phyloP scores from a whole-genome alignment of 192 early-diverging fungal genomes.

The Podila minutissima region DNA sequence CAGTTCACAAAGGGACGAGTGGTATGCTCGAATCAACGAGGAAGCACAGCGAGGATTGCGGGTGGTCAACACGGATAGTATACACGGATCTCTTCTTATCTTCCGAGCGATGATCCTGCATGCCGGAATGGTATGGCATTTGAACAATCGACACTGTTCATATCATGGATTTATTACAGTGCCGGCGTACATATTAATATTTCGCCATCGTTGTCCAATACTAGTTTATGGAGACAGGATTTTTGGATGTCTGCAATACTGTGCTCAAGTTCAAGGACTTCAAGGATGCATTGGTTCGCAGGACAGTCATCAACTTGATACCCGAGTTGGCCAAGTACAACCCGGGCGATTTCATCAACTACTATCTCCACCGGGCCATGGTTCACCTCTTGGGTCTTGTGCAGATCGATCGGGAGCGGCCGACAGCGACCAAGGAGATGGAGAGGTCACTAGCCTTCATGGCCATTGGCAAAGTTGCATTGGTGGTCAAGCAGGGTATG shows the following conservation, averaged over 20 bases:
- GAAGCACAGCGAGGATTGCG: slow-evolving; percentile 80
- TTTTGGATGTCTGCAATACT: slow-evolving; percentile 77
- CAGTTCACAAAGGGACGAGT: slow-evolving; percentile 61
- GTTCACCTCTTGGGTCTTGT: slow-evolving; percentile 75
- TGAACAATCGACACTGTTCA: neutral
- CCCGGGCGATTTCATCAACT: slow-evolving; percentile 72
- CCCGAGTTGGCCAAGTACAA: slow-evolving; percentile 85
- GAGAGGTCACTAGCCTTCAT: slow-evolving; percentile 69
- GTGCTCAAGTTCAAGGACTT: slow-evolving; percentile 82
- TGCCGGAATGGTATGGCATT: slow-evolving; percentile 71
- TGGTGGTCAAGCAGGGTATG: slow-evolving; percentile 81
- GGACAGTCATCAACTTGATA: slow-evolving; percentile 85
- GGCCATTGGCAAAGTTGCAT: slow-evolving; percentile 86
- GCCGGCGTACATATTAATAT: neutral
- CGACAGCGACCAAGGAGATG: slow-evolving; percentile 29
- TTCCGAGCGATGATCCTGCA: slow-evolving; percentile 82
- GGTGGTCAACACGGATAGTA: slow-evolving; percentile 72
- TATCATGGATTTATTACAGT: neutral
- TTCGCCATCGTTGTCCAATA: too few relatives aligned
- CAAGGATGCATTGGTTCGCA: slow-evolving; percentile 78
- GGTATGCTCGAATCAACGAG: slow-evolving; percentile 83
- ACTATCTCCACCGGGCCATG: slow-evolving; percentile 79
- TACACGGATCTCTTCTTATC: slow-evolving; percentile 87
- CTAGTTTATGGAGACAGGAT: slow-evolving; percentile 87
- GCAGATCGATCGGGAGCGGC: slow-evolving; percentile 71